Evolutionary conservation across 23 red algal species (phyloP).

Genomic region (Gracilaria gracilis): DNA sequence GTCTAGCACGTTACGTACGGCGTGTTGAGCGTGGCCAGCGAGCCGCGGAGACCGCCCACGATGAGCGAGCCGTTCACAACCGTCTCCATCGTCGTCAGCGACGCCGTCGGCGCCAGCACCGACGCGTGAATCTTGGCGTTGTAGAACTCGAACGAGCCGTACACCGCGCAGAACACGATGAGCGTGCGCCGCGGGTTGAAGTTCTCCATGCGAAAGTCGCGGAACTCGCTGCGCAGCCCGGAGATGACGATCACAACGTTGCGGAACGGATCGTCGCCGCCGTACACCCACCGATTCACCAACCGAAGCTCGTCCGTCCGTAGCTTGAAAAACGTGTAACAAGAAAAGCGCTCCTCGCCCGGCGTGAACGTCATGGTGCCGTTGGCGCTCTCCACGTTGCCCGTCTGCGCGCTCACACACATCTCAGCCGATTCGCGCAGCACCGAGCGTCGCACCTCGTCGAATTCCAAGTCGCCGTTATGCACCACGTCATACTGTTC

Average conservation of each 20-base stretch:
- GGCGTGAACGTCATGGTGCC: constrained; percentile 37
- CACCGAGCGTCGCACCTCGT: constrained; percentile 23
- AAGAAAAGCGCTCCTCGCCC: constrained; percentile 16
- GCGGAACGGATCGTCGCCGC: neutral
- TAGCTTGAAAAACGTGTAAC: neutral
- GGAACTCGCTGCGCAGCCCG: constrained; percentile 27
- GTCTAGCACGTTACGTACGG: constrained; percentile 63
- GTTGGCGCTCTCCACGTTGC: constrained; percentile 28
- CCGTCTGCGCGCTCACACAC: constrained; percentile 32
- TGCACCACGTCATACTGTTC: constrained; percentile 38
- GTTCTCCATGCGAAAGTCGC: constrained; percentile 45
- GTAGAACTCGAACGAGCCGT: constrained; percentile 37
- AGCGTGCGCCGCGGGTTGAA: constrained; percentile 61
- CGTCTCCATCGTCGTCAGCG: constrained; percentile 38
- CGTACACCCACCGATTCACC: neutral
- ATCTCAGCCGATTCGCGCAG: constrained; percentile 49
- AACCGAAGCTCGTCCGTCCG: constrained; percentile 45
- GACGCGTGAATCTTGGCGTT: constrained; percentile 54
- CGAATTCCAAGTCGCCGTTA: constrained; percentile 58
- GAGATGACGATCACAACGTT: constrained; percentile 61
- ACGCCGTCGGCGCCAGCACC: constrained; percentile 61
- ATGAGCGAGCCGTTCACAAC: constrained; percentile 62
- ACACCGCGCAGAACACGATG: constrained; percentile 63
- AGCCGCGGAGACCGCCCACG: constrained; percentile 61
- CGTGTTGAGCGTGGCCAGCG: constrained; percentile 43